Evolutionary conservation across 352 stramenopile genomes (phyloP).

Genomic region (Aphanomyces cochlioides): DNA sequence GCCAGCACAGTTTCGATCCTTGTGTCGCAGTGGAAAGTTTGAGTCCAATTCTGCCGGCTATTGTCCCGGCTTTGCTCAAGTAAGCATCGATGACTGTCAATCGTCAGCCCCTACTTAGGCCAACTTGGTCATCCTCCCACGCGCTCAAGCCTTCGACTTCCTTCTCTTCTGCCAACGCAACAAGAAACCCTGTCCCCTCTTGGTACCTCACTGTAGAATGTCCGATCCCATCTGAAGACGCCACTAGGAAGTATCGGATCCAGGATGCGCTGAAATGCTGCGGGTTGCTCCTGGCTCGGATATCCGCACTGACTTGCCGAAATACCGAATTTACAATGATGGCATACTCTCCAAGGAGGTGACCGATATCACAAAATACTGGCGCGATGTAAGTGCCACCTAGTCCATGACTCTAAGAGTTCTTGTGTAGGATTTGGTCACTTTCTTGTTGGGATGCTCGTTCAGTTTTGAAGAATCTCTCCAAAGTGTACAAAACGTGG

Average conservation of each 20-base stretch:
- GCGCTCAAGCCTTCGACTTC: constrained; percentile 66
- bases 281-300: constrained; percentile 35
- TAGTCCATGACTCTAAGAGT: background rate
- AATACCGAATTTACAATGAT: constrained; percentile 59
- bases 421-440: constrained; percentile 42
- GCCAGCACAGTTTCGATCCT: constrained; percentile 5
- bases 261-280: constrained; percentile 22
- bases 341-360: constrained; percentile 51
- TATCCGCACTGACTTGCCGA: constrained; percentile 60
- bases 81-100: background rate
- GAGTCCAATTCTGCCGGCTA: constrained; percentile 23
- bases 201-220: constrained; percentile 33
- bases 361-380: constrained; percentile 46
- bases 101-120: constrained; percentile 37
- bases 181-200: constrained; percentile 60
- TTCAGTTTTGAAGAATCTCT: constrained; percentile 76
- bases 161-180: constrained; percentile 77
- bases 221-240: background rate
- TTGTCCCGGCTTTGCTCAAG: constrained; percentile 23
- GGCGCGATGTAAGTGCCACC: constrained; percentile 36
- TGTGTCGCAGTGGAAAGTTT: constrained; percentile 21
- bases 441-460: constrained; percentile 75
- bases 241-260: constrained; percentile 23
- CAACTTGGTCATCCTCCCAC: constrained; percentile 74
- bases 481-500: constrained; percentile 12